Percentiles rank a stretch among this genome's conserved stretches.
Conservation (phyloP, 2,329 filamentous ascomycete genomes). For the Paraphaeosphaeria sporulosa region DNA sequence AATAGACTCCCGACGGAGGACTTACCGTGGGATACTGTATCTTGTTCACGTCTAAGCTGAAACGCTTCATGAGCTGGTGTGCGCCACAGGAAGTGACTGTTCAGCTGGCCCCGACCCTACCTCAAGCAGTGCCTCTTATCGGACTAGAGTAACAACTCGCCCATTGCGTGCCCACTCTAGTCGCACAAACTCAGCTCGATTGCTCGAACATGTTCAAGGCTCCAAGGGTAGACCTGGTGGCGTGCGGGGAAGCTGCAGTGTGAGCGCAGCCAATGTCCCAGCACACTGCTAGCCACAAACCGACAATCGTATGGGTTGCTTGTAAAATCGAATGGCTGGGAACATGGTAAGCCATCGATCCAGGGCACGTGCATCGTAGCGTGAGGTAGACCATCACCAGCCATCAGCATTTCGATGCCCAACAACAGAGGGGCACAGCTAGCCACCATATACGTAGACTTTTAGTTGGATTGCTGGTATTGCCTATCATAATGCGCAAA, state of each 20-base stretch:
- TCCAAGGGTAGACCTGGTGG: not conserved
- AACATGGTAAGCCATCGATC: no score
- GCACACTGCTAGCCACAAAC: not conserved
- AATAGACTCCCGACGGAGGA: not conserved
- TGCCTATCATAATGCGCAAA: not conserved
- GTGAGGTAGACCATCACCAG: not conserved
- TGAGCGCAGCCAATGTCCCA: not conserved
- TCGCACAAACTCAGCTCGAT: not conserved
- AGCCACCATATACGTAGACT: not conserved
- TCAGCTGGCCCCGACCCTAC: not conserved
- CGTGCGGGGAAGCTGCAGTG: not conserved
- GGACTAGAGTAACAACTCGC: no score
- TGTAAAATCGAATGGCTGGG: not conserved
- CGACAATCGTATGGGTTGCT: no score
- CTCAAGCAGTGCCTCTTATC: not conserved
- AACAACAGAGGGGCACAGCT: not conserved
- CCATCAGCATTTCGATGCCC: not conserved
- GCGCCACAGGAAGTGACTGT: not conserved
- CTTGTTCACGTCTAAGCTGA: not conserved
- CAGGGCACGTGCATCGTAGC: not conserved
- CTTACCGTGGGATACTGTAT: not conserved
- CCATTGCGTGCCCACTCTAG: not conserved
- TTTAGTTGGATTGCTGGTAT: not conserved
- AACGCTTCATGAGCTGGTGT: not conserved
- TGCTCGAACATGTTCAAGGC: not conserved